Percentiles rank a stretch among this genome's conserved stretches.
These are phyloP conservation scores for Glycine tomentella DNA, from an alignment of 306 rosid species.

Conservation along the genomic window DNA sequence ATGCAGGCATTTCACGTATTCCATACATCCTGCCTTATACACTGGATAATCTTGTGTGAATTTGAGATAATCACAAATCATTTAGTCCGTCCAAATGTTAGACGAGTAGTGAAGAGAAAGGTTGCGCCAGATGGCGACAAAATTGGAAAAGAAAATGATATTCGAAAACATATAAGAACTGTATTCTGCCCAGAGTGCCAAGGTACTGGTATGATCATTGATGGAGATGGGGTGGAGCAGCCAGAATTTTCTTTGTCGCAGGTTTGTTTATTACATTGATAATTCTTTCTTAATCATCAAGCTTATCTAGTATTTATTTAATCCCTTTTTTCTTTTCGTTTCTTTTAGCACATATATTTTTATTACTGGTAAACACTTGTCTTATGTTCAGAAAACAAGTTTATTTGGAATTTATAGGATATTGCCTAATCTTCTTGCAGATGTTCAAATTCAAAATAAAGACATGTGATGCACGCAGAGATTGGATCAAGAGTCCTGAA, in stretches of 20 bases:
- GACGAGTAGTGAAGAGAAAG: slow-evolving; percentile 63
- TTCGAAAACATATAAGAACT: slow-evolving; percentile 46
- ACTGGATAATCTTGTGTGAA: slow-evolving; percentile 89
- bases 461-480: slow-evolving; percentile 76
- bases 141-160: slow-evolving; percentile 52
- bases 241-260: slow-evolving; percentile 56
- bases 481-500: slow-evolving; percentile 90
- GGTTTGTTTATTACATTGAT: slow-evolving; percentile 56
- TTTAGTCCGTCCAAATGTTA: slow-evolving; percentile 54
- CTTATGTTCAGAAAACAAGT: not conserved
- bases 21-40: slow-evolving; percentile 83
- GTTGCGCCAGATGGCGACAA: slow-evolving; percentile 50
- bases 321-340: not conserved
- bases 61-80: slow-evolving; percentile 60
- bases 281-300: slow-evolving; percentile 12
- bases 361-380: slow-evolving; percentile 1
- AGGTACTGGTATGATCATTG: slow-evolving; percentile 70
- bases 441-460: slow-evolving; percentile 75
- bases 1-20: slow-evolving; percentile 87
- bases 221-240: slow-evolving; percentile 65
- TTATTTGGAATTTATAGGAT: slow-evolving; percentile 7
- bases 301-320: slow-evolving; percentile 5
- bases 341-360: not conserved
- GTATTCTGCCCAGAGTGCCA: slow-evolving; percentile 95
- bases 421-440: slow-evolving; percentile 50